Conservation (phyloP, 2,329 filamentous ascomycete genomes). For the Aspergillus ochraceoroseus region DNA sequence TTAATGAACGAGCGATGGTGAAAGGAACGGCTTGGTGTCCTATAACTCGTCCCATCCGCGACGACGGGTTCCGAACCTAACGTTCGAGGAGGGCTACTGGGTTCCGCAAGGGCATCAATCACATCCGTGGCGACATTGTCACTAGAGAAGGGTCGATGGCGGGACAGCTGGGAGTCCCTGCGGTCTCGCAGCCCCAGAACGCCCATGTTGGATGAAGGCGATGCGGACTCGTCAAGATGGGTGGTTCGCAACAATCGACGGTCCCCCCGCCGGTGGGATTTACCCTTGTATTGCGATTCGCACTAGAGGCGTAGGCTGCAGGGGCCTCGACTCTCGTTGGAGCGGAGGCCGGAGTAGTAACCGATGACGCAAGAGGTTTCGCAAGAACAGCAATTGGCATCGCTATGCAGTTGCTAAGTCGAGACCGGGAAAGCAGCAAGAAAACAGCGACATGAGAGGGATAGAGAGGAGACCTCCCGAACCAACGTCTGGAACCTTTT, state of each 20-base stretch:
- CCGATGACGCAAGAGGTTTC: slow-evolving; percentile 21
- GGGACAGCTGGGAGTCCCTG: slow-evolving; percentile 27
- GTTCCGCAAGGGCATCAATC: slow-evolving; percentile 27
- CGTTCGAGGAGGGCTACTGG: slow-evolving; percentile 26
- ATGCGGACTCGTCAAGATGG: too few relatives aligned
- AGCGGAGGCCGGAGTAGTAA: slow-evolving; percentile 1
- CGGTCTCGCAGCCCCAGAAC: slow-evolving; percentile 30
- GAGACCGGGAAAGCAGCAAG: slow-evolving; percentile 2
- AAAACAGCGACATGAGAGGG: slow-evolving; percentile 3
- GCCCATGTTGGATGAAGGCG: slow-evolving; percentile 27
- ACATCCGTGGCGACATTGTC: slow-evolving; percentile 23
- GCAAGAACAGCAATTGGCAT: slow-evolving; percentile 16
- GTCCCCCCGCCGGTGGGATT: background rate
- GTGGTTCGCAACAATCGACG: slow-evolving; percentile 5
- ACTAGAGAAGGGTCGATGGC: slow-evolving; percentile 21
- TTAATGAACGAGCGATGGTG: slow-evolving; percentile 44
- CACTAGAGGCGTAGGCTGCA: slow-evolving; percentile 4
- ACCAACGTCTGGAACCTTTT: background rate
- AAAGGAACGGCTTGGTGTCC: slow-evolving; percentile 44
- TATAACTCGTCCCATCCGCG: slow-evolving; percentile 32
- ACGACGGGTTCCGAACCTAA: slow-evolving; percentile 28
- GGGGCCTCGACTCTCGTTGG: slow-evolving; percentile 1
- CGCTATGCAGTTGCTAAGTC: slow-evolving; percentile 5
- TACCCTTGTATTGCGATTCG: background rate
- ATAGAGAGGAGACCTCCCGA: too few relatives aligned